phyloP scores from a whole-genome alignment of 352 stramenopile species.

The Globisporangium acanthophoron region DNA sequence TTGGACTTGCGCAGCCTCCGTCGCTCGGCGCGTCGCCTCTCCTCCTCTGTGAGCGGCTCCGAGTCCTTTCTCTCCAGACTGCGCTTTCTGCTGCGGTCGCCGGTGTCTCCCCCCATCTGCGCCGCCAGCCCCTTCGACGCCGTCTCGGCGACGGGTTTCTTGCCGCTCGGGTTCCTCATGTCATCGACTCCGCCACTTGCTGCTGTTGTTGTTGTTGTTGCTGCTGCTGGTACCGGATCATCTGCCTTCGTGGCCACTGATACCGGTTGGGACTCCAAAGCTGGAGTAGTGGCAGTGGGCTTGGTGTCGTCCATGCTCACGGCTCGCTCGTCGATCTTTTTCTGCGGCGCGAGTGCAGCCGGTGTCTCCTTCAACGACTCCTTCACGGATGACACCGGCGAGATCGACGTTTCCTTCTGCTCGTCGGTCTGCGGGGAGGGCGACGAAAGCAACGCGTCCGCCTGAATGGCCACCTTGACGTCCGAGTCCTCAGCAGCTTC shows the following conservation, averaged over 20 bases:
- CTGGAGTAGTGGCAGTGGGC: neutral
- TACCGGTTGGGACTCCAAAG: neutral
- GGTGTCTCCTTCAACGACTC: conserved; percentile 9
- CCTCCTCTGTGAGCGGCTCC: conserved; percentile 41
- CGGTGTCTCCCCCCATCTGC: neutral
- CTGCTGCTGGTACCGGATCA: too few relatives aligned
- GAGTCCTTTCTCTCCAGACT: conserved; percentile 29
- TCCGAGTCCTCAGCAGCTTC: neutral
- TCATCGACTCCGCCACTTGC: neutral
- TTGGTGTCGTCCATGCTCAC: neutral
- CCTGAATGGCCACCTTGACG: neutral
- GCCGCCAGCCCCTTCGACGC: neutral
- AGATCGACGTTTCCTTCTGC: conserved; percentile 16
- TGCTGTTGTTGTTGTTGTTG: too few relatives aligned
- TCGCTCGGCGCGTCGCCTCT: conserved; percentile 53
- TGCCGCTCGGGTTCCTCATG: neutral
- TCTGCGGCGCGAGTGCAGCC: neutral
- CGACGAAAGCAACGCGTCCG: neutral
- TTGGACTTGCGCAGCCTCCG: conserved; percentile 69
- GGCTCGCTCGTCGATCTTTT: conserved; percentile 4
- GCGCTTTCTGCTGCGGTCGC: conserved; percentile 30
- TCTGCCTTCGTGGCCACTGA: too few relatives aligned
- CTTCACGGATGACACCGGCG: conserved; percentile 13
- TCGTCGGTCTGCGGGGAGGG: conserved; percentile 9
- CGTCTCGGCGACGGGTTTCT: neutral